phyloP scores from a whole-genome alignment of 805 yeast genomes.

The Wickerhamiella dianesei region DNA sequence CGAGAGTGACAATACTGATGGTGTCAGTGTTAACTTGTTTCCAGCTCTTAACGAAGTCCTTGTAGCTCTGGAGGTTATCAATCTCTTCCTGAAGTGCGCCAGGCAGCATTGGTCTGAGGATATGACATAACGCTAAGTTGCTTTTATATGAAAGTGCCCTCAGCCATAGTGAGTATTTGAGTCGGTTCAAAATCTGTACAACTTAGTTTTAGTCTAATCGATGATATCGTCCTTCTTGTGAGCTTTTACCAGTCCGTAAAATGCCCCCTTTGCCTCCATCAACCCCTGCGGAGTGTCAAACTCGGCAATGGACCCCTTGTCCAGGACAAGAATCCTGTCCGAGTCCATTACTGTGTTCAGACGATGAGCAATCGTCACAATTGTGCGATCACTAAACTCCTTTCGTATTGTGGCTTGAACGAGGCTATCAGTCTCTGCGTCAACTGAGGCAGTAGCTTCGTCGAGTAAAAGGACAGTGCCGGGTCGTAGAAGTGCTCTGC shows the following conservation, averaged over 20 bases:
- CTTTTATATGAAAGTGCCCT: no score
- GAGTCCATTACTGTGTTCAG: constrained; percentile 69
- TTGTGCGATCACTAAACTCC: constrained; percentile 55
- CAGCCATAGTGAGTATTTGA: no score
- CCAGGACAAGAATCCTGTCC: constrained; percentile 60
- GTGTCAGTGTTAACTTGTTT: not conserved
- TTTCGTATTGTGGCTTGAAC: constrained; percentile 62
- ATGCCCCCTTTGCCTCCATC: constrained; percentile 15
- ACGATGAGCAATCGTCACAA: constrained; percentile 74
- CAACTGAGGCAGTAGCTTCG: constrained; percentile 74
- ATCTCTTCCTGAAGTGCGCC: constrained; percentile 12
- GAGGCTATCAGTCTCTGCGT: constrained; percentile 61
- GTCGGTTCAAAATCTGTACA: no score
- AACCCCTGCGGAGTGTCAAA: constrained; percentile 44
- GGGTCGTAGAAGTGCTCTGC: constrained; percentile 59
- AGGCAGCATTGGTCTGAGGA: constrained; percentile 5
- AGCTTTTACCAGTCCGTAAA: constrained; percentile 12
- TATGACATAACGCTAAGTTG: no score
- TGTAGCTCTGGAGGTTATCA: constrained; percentile 4
- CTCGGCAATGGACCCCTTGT: constrained; percentile 54
- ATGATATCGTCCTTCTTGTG: constrained; percentile 7
- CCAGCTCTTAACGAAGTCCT: constrained; percentile 2
- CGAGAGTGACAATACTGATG: constrained; percentile 13
- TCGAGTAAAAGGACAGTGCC: constrained; percentile 61
- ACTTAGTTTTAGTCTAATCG: not conserved